Base-by-base conservation (phyloP, 176 grass and related monocot genomes). In the Poa pratensis region DNA sequence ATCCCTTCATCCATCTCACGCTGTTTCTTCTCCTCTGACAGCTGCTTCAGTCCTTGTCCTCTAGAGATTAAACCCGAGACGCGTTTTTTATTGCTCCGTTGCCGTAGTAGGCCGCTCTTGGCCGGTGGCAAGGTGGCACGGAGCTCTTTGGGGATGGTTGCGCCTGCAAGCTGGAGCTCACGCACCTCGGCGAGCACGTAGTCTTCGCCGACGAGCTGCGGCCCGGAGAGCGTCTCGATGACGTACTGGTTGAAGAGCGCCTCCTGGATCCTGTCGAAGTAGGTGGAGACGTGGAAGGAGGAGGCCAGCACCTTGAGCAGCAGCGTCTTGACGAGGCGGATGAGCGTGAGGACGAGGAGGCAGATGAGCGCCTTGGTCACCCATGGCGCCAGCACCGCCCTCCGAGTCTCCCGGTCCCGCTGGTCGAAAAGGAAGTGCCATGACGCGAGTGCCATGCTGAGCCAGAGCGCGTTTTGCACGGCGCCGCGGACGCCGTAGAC, bases 241-340 rank as follows among this genome's bases (percentile, higher is more conserved):
- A 97, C 91, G 40, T 90, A 94, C 5, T 97, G 94, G 83, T 92
- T 90, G 82, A 90, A 94, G 12, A 97, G 54, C 17, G 94, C 91
- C 49, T 97, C 91, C 50, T 94, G 94, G 39, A 97, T 97, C 61
- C 94, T 85, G 7, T 97, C 91, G 2, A 97, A 97, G 61, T 92
- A 97, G 16, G 94, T 86, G 30, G 87, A 92, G 28, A 94, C 89
- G 76, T 97, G 94, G 80, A 97, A 97, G 46, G 89, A 94, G 0
- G 94, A 97, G 3, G 93, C 93, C 57, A 95, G 60, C 48, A 94
- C 85, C 93, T 98, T 98, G 72, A 95, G 22, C 28, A 98, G 72
- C 69, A 98, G 64, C 0, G 93, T 94, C 79, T 97, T 97, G 65
- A 85, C 62, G 15, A 90, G 91, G 43, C 93, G 92, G 32, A 98